Evolutionary conservation across 331 rosid genomes (phyloP).

Genomic region (Pyracantha coccinea): DNA sequence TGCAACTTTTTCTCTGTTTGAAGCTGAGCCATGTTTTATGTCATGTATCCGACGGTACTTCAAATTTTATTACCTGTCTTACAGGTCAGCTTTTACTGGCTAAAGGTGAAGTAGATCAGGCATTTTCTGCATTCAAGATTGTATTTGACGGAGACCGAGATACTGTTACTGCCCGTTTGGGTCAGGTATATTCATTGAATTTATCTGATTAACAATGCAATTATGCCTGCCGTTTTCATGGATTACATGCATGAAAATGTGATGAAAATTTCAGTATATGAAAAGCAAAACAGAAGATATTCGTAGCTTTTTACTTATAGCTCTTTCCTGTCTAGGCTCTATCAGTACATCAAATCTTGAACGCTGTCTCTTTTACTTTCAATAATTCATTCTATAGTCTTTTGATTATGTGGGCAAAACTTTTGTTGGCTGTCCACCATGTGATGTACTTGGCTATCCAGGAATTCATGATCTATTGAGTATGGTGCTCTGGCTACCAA

Average conservation of each 20-base stretch:
- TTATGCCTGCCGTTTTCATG: neutral
- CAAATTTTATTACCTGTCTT: neutral
- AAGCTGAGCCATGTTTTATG: neutral
- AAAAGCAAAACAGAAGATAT: neutral
- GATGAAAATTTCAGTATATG: neutral
- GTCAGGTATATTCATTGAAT: constrained; percentile 54
- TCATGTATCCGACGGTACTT: neutral
- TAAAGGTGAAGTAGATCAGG: constrained; percentile 96
- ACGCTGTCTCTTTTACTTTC: neutral
- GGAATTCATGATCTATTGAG: neutral
- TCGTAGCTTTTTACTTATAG: neutral
- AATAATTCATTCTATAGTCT: neutral
- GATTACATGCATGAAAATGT: neutral
- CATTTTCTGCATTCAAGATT: constrained; percentile 91
- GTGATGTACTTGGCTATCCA: neutral
- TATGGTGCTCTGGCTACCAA: neutral
- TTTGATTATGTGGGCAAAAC: neutral
- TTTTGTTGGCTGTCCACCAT: neutral
- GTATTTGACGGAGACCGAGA: constrained; percentile 94
- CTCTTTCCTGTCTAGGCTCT: neutral
- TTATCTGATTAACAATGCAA: neutral
- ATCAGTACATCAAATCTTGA: neutral
- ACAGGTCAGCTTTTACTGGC: constrained; percentile 98
- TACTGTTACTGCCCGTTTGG: constrained; percentile 94
- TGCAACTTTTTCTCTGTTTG: neutral